phyloP scores from a whole-genome alignment of 2,329 filamentous ascomycete genomes.

The Sporothrix pseudoabietina region DNA sequence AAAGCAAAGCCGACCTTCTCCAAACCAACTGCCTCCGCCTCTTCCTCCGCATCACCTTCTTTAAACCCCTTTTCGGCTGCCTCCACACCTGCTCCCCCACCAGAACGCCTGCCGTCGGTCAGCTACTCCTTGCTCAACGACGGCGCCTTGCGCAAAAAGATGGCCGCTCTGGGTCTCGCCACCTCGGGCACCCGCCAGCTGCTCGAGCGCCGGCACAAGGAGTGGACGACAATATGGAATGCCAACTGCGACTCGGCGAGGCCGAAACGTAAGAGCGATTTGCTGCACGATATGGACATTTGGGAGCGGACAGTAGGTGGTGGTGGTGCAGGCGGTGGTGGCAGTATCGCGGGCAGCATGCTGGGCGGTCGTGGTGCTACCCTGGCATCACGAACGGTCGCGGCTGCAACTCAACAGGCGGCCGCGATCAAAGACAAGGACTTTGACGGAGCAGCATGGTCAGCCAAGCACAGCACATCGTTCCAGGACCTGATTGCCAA shows the following conservation, averaged over 20 bases:
- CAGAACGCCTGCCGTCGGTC: slow-evolving; percentile 73
- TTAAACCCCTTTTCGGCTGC: slow-evolving; percentile 24
- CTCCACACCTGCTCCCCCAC: slow-evolving; percentile 35
- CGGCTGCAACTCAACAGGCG: slow-evolving; percentile 38
- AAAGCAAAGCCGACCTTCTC: slow-evolving; percentile 7
- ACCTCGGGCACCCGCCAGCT: slow-evolving; percentile 66
- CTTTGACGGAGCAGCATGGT: slow-evolving; percentile 80
- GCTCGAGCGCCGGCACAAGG: slow-evolving; percentile 78
- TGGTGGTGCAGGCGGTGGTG: slow-evolving; percentile 39
- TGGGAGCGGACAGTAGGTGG: slow-evolving; percentile 84
- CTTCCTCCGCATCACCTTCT: not conserved
- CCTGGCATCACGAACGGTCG: slow-evolving; percentile 27
- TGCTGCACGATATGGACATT: slow-evolving; percentile 75
- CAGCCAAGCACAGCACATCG: slow-evolving; percentile 68
- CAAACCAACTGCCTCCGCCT: not conserved
- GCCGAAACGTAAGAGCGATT: slow-evolving; percentile 69
- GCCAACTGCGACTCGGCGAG: slow-evolving; percentile 86
- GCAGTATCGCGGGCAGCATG: not conserved
- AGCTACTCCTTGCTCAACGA: slow-evolving; percentile 91
- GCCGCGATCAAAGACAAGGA: slow-evolving; percentile 78
- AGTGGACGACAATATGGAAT: slow-evolving; percentile 96
- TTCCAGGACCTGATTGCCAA: slow-evolving; percentile 80
- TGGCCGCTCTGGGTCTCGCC: slow-evolving; percentile 78
- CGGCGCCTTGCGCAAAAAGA: slow-evolving; percentile 72
- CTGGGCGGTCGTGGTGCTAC: slow-evolving; percentile 35